Evolutionary conservation across 208 protist species (phyloP).

Genomic region (Leptomonas seymouri): DNA sequence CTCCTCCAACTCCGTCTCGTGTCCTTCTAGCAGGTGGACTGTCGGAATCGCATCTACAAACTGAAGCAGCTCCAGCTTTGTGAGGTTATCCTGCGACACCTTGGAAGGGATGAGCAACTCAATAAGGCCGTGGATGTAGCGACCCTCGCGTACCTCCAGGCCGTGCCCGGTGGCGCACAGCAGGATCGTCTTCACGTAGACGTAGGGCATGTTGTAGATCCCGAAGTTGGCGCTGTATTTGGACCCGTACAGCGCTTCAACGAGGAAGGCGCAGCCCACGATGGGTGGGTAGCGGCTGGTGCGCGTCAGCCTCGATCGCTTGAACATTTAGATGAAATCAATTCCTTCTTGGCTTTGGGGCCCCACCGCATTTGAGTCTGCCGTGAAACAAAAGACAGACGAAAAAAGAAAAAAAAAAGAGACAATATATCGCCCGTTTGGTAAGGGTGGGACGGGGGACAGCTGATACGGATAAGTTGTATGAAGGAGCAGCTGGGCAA

Average conservation of each 20-base stretch:
- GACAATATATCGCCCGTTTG: too few relatives aligned
- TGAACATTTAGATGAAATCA: not conserved
- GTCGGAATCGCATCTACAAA: slow-evolving; percentile 59
- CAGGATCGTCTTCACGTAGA: slow-evolving; percentile 80
- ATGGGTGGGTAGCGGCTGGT: slow-evolving; percentile 59
- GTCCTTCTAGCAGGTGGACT: slow-evolving; percentile 14
- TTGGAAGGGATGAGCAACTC: slow-evolving; percentile 54
- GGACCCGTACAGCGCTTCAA: slow-evolving; percentile 76
- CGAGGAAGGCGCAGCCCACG: slow-evolving; percentile 65
- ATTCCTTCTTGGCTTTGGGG: not conserved
- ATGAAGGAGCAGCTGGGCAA: too few relatives aligned
- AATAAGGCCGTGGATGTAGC: slow-evolving; percentile 67
- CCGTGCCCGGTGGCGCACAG: slow-evolving; percentile 53
- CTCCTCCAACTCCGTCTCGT: slow-evolving; percentile 13
- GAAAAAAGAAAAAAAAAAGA: too few relatives aligned
- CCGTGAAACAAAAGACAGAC: too few relatives aligned
- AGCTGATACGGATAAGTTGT: too few relatives aligned
- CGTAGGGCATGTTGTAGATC: slow-evolving; percentile 60
- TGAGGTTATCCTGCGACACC: slow-evolving; percentile 44
- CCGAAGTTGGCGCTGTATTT: slow-evolving; percentile 80
- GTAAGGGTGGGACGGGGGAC: too few relatives aligned
- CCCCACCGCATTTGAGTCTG: not conserved
- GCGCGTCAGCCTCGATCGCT: slow-evolving; percentile 5
- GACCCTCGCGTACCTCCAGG: slow-evolving; percentile 34
- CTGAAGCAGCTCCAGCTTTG: slow-evolving; percentile 66